Evolutionary conservation across 2,329 filamentous ascomycete genomes (phyloP).

Genomic region (Cytospora paraplurivora): DNA sequence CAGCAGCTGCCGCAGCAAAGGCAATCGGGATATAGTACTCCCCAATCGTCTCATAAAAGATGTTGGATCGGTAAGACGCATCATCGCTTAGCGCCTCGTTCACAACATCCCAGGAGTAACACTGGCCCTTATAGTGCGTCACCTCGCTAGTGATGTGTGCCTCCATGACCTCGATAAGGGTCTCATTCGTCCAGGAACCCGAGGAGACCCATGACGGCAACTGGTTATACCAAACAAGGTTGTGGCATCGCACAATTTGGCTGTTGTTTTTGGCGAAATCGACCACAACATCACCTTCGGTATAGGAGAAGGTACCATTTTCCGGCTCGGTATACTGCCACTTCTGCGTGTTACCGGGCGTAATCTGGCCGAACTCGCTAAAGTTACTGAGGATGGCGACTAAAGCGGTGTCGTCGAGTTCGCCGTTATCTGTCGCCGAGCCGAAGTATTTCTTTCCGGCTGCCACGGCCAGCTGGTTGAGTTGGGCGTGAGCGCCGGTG

Average conservation of each 20-base stretch:
- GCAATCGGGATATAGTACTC: slow-evolving; percentile 59
- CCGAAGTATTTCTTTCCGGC: slow-evolving; percentile 66
- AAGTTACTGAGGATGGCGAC: slow-evolving; percentile 54
- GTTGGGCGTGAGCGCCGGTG: slow-evolving; percentile 34
- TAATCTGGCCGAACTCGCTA: slow-evolving; percentile 65
- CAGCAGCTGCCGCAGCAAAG: slow-evolving; percentile 57
- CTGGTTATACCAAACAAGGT: slow-evolving; percentile 55
- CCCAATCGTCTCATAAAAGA: slow-evolving; percentile 59
- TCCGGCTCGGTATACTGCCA: slow-evolving; percentile 65
- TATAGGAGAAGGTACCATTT: slow-evolving; percentile 59
- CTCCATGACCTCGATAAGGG: slow-evolving; percentile 56
- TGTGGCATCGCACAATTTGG: slow-evolving; percentile 65
- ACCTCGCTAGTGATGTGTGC: slow-evolving; percentile 63
- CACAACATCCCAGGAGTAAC: slow-evolving; percentile 66
- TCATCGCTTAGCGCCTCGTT: slow-evolving; percentile 63
- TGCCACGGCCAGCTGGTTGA: slow-evolving; percentile 56
- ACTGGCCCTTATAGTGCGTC: slow-evolving; percentile 59
- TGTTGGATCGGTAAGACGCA: slow-evolving; percentile 52
- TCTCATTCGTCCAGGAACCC: slow-evolving; percentile 58
- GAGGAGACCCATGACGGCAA: slow-evolving; percentile 50
- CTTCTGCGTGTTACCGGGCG: slow-evolving; percentile 65
- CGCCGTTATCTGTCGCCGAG: slow-evolving; percentile 62
- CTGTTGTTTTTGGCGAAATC: slow-evolving; percentile 50
- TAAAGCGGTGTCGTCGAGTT: slow-evolving; percentile 57
- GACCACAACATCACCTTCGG: slow-evolving; percentile 56